Percentiles rank a stretch among this genome's conserved stretches.
Evolutionary conservation across 495 filamentous ascomycete genomes (phyloP).

Genomic region (Sabuloglossum arenarium): DNA sequence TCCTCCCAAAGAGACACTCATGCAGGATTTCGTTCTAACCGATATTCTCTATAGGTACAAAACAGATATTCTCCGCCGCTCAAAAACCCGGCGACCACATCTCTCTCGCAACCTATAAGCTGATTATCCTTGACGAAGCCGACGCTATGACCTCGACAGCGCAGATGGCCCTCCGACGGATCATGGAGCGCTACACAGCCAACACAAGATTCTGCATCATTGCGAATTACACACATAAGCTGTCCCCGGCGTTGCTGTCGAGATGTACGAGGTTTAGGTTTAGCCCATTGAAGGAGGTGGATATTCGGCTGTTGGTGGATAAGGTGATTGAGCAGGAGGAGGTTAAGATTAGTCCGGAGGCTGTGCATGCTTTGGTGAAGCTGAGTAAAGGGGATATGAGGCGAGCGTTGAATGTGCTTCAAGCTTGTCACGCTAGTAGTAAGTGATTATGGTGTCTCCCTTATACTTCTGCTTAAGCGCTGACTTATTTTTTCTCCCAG

Average conservation of each 20-base stretch:
- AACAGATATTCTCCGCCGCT: conserved; percentile 41
- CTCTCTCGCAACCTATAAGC: conserved; percentile 62
- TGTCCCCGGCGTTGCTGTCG: conserved; percentile 83
- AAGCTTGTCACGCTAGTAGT: conserved; percentile 91
- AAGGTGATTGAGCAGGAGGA: conserved; percentile 75
- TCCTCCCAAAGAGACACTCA: background rate
- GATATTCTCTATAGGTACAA: conserved; percentile 25
- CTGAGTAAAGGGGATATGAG: conserved; percentile 95
- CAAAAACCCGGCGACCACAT: conserved; percentile 24
- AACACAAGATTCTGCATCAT: conserved; percentile 98
- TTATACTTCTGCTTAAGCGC: background rate
- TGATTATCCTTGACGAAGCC: conserved; percentile 94
- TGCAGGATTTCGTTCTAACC: background rate
- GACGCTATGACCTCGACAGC: conserved; percentile 95
- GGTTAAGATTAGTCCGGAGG: conserved; percentile 62
- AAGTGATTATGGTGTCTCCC: conserved; percentile 13
- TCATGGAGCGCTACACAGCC: conserved; percentile 98
- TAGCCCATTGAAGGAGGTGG: conserved; percentile 69
- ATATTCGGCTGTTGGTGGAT: conserved; percentile 69
- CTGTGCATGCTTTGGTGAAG: conserved; percentile 57
- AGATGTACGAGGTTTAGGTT: conserved; percentile 92
- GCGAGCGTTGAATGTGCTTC: conserved; percentile 80
- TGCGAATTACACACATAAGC: conserved; percentile 97
- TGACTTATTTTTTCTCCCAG: conserved; percentile 11
- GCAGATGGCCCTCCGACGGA: conserved; percentile 89